phyloP scores from a whole-genome alignment of 2,329 filamentous ascomycete species.

The Colletotrichum spinosum region DNA sequence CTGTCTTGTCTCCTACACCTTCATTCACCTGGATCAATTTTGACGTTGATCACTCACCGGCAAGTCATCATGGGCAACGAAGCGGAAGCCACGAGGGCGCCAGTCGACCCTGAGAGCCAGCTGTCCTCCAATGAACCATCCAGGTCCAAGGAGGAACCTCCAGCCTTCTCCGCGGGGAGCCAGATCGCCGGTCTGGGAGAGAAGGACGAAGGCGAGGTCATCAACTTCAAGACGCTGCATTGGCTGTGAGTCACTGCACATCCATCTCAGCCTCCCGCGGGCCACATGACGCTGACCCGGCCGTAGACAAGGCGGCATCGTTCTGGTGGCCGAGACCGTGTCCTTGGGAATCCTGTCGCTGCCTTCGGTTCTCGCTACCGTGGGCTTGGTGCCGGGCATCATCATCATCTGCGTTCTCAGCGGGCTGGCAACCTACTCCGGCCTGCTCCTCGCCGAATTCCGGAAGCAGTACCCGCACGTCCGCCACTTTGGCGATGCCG shows the following conservation, averaged over 20 bases:
- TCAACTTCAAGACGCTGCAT: conserved; percentile 51
- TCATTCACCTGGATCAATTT: neutral
- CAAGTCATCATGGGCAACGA: conserved; percentile 25
- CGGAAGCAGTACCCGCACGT: conserved; percentile 77
- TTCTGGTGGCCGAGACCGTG: conserved; percentile 58
- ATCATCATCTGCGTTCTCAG: conserved; percentile 76
- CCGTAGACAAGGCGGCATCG: conserved; percentile 57
- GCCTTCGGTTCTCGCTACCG: conserved; percentile 77
- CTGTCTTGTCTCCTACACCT: neutral
- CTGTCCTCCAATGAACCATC: neutral
- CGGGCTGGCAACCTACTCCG: conserved; percentile 74
- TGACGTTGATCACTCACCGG: neutral
- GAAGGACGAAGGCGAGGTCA: conserved; percentile 38
- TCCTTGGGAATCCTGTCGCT: conserved; percentile 73
- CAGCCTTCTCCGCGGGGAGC: neutral
- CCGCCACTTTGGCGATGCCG: conserved; percentile 74
- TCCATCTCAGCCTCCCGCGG: no score
- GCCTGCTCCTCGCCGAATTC: conserved; percentile 72
- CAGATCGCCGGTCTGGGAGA: conserved; percentile 10
- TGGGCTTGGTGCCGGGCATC: conserved; percentile 79
- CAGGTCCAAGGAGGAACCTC: conserved; percentile 3
- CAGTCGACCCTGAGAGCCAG: conserved; percentile 20
- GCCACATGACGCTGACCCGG: neutral
- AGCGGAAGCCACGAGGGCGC: conserved; percentile 9
- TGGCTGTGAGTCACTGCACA: conserved; percentile 49